phyloP scores from a whole-genome alignment of 768 basidiomycete genomes.

The Zangia roseola region DNA sequence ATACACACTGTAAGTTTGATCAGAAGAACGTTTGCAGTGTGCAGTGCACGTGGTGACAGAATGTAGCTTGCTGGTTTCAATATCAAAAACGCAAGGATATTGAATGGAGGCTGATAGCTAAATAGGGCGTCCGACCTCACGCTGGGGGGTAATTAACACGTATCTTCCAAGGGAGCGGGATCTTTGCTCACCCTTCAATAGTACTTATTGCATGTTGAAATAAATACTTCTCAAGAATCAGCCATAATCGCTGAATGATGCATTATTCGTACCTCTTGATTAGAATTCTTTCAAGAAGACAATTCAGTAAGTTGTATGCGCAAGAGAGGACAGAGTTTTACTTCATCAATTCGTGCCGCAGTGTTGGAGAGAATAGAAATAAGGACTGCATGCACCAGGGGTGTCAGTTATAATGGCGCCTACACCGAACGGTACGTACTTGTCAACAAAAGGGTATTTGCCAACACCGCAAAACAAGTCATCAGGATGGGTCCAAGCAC shows the following conservation, averaged over 20 bases:
- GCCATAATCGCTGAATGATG: background rate
- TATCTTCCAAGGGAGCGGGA: background rate
- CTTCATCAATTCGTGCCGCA: slow-evolving; percentile 71
- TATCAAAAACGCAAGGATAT: slow-evolving; percentile 74
- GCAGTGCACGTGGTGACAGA: slow-evolving; percentile 73
- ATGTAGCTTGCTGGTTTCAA: slow-evolving; percentile 79
- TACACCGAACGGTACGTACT: slow-evolving; percentile 45
- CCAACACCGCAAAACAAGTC: slow-evolving; percentile 75
- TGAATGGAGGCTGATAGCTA: slow-evolving; percentile 91
- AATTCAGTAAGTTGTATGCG: background rate
- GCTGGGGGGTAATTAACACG: slow-evolving; percentile 36
- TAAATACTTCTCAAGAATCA: slow-evolving; percentile 56
- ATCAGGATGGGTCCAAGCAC: slow-evolving; percentile 78
- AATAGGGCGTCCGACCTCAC: slow-evolving; percentile 89
- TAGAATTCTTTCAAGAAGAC: slow-evolving; percentile 47
- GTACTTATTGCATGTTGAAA: slow-evolving; percentile 87
- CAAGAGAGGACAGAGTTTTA: slow-evolving; percentile 26
- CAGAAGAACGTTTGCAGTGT: slow-evolving; percentile 80
- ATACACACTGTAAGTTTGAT: slow-evolving; percentile 71
- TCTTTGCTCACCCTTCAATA: slow-evolving; percentile 69
- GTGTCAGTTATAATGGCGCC: slow-evolving; percentile 3
- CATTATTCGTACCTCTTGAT: slow-evolving; percentile 47
- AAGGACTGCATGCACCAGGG: slow-evolving; percentile 43
- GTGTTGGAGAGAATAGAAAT: slow-evolving; percentile 92
- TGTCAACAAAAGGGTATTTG: slow-evolving; percentile 76